Evolutionary conservation across 768 basidiomycete genomes (phyloP), one percentile per base, ranked within the genome.

Genomic region (Hortiboletus flavorubellus): DNA sequence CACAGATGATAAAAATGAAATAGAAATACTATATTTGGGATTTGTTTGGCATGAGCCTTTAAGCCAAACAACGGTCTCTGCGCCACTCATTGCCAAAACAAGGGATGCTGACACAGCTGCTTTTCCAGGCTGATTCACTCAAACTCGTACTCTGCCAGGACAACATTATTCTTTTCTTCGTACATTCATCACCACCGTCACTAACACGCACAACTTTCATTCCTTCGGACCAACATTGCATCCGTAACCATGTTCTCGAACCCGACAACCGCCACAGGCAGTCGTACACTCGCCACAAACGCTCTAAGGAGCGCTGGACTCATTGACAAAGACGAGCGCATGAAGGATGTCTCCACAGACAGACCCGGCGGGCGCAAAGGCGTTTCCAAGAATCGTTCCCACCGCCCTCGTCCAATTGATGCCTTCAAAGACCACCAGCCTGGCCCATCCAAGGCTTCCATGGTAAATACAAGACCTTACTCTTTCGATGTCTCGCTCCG

Each of bases 351-450:
- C 42, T 76, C 80, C 9, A 82, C 84, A 16, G 68, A 72, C 73
- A 87, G 77, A 61, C 87, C 86, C 6, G 86, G 87, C 47, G 88
- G 87, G 23, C 80, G 88, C 65, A 91, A 91, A 69, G 81, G 82
- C 43, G 62, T 77, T n/a, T 74, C 77, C 15, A 89, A 86, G 74
- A 71, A 78, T 59, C 79, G 84, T 29, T 73, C 80, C 6, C 84
- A 87, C 67, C 79, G 85, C 57, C 73, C 80, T 10, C 78, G 86
- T 52, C 75, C 81, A 46, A 77, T 84, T 55, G 86, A 89, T 71
- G 71, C 76, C 30, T 72, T 81, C 58, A 76, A 86, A 72, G 76
- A 80, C 46, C 64, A 81, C 54, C 64, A 62, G 31, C 71, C 75
- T 62, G 76, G 77, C 57, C 74, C 78, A 54, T 71, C 70, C 73